Conservation (phyloP, 2,329 filamentous ascomycete species). For the Simplicillium sp. region DNA sequence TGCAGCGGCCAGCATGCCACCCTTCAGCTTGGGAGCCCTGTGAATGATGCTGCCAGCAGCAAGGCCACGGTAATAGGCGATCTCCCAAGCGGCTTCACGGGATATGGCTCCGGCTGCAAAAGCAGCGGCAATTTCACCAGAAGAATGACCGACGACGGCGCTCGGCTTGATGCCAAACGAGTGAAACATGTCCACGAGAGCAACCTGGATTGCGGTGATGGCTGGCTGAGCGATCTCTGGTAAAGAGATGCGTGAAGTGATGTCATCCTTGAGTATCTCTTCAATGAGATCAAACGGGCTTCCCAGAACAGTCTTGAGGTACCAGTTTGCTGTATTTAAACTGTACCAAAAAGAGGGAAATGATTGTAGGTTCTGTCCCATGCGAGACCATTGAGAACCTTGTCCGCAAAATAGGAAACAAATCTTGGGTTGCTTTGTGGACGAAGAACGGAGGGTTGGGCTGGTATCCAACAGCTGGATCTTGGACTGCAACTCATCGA, state of each 20-base stretch:
- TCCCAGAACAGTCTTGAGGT: conserved; percentile 18
- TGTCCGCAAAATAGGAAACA: conserved; percentile 35
- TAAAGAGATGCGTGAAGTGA: conserved; percentile 18
- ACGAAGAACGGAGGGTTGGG: conserved; percentile 13
- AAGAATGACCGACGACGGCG: conserved; percentile 33
- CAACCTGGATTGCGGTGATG: conserved; percentile 31
- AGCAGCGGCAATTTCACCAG: conserved; percentile 36
- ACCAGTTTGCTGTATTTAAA: conserved; percentile 22
- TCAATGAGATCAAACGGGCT: conserved; percentile 23
- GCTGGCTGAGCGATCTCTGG: conserved; percentile 29
- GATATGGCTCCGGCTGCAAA: conserved; percentile 27
- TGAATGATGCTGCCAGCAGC: conserved; percentile 18
- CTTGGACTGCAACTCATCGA: conserved; percentile 20
- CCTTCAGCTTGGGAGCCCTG: conserved; percentile 18
- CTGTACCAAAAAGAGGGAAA: conserved; percentile 30
- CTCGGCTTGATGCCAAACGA: conserved; percentile 21
- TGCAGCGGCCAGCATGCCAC: conserved; percentile 32
- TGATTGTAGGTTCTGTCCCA: conserved; percentile 30
- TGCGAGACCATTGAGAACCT: conserved; percentile 30
- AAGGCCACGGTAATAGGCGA: conserved; percentile 31
- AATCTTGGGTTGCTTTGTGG: conserved; percentile 17
- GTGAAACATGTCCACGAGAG: conserved; percentile 28
- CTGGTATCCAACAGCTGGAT: conserved; percentile 12
- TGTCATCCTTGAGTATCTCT: conserved; percentile 21
- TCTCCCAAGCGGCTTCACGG: conserved; percentile 26